Evolutionary conservation across 2,329 filamentous ascomycete genomes (phyloP).

Genomic region (Lasiodiplodia sp.): DNA sequence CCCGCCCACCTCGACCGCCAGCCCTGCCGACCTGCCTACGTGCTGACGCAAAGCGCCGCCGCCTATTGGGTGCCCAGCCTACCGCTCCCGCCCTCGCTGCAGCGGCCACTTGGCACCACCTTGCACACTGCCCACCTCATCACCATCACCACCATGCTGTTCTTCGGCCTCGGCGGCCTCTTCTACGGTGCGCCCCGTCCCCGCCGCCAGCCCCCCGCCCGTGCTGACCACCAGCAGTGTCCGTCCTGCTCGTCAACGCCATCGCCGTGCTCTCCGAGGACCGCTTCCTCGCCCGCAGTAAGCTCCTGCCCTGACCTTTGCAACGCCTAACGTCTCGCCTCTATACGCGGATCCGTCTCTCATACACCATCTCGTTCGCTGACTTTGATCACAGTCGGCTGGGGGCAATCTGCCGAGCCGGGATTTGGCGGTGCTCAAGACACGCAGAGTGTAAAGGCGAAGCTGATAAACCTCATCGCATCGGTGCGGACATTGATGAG

Average conservation of each 20-base stretch:
- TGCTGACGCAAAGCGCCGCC: constrained; percentile 4
- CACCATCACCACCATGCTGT: constrained; percentile 62
- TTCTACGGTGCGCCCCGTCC: constrained; percentile 67
- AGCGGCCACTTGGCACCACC: constrained; percentile 11
- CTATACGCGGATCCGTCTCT: constrained; percentile 6
- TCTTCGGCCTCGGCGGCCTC: constrained; percentile 74
- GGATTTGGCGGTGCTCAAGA: constrained; percentile 76
- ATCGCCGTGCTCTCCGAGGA: constrained; percentile 95
- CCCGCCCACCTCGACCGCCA: neutral
- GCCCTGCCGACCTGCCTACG: neutral
- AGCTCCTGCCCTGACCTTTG: constrained; percentile 38
- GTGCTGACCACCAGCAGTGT: constrained; percentile 59
- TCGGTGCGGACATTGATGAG: constrained; percentile 92
- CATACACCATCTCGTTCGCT: neutral
- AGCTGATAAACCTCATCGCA: constrained; percentile 87
- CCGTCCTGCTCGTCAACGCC: constrained; percentile 89
- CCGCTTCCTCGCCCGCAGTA: constrained; percentile 85
- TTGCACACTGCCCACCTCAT: neutral
- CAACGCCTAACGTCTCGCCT: constrained; percentile 13
- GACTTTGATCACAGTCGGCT: constrained; percentile 69
- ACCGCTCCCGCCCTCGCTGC: neutral
- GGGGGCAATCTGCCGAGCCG: constrained; percentile 74
- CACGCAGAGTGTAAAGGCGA: constrained; percentile 82
- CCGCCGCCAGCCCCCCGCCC: constrained; percentile 34
- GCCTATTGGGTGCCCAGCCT: constrained; percentile 2